phyloP scores from a whole-genome alignment of 345 rosid genomes.

The Microthlaspi erraticum region DNA sequence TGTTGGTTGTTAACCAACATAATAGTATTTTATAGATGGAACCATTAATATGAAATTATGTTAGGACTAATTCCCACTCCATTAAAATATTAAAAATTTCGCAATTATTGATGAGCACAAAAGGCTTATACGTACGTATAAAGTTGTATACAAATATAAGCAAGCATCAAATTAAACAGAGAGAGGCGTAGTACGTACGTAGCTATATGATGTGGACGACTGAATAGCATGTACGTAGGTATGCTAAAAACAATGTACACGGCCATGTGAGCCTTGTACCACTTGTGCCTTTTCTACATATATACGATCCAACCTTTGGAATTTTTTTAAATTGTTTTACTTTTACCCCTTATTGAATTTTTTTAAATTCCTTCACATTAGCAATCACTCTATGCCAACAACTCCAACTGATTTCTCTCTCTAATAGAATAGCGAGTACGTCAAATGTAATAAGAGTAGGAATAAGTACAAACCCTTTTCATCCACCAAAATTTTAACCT shows the following conservation, averaged over 20 bases:
- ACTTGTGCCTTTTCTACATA: constrained; percentile 31
- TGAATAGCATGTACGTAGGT: constrained; percentile 34
- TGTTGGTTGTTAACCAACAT: constrained; percentile 36
- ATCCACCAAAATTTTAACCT: constrained; percentile 39
- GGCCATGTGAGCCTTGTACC: constrained; percentile 43
- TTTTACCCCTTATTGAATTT: constrained; percentile 9
- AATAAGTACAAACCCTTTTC: constrained; percentile 36
- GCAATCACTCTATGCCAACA: constrained; percentile 39
- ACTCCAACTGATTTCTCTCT: constrained; percentile 35
- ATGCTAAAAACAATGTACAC: constrained; percentile 39
- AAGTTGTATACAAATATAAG: constrained; percentile 35
- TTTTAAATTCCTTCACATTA: constrained; percentile 6
- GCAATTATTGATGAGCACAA: constrained; percentile 13
- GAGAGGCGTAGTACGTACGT: constrained; percentile 38
- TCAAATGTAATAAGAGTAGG: constrained; percentile 38
- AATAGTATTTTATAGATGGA: constrained; percentile 3
- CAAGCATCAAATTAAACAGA: constrained; percentile 32
- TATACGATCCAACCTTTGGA: constrained; percentile 15
- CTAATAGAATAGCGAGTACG: constrained; percentile 12
- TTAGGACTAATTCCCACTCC: constrained; percentile 9
- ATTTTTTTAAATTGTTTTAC: neutral
- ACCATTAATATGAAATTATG: neutral
- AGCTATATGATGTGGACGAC: constrained; percentile 41
- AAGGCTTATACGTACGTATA: constrained; percentile 27
- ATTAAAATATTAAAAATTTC: neutral